Evolutionary conservation across 495 filamentous ascomycete species (phyloP).

Genomic region (Daldinia caldariorum): DNA sequence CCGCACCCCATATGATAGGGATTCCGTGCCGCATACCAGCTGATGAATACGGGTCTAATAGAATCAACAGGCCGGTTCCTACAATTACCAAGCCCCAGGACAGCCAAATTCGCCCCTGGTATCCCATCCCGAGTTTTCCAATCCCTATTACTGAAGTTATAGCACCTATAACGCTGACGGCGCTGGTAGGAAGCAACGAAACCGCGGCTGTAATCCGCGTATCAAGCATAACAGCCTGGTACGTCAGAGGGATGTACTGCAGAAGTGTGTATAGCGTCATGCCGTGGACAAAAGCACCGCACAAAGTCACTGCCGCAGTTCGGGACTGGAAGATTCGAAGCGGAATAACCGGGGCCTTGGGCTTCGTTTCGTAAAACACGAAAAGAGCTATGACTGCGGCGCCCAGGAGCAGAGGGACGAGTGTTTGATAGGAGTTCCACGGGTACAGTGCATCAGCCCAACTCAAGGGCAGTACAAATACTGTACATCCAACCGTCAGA

Average conservation of each 20-base stretch:
- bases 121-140: slow-evolving; percentile 36
- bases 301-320: slow-evolving; percentile 45
- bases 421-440: slow-evolving; percentile 53
- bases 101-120: slow-evolving; percentile 39
- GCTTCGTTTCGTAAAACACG: slow-evolving; percentile 49
- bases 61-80: slow-evolving; percentile 43
- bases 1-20: slow-evolving; percentile 46
- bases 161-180: slow-evolving; percentile 33
- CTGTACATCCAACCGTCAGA: slow-evolving; percentile 42
- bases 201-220: slow-evolving; percentile 45
- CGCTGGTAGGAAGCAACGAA: slow-evolving; percentile 44
- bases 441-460: slow-evolving; percentile 56
- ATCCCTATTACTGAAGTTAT: slow-evolving; percentile 40
- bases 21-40: slow-evolving; percentile 30
- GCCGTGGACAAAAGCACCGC: slow-evolving; percentile 49
- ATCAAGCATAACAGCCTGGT: slow-evolving; percentile 50
- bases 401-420: slow-evolving; percentile 54
- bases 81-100: slow-evolving; percentile 43
- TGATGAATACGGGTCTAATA: slow-evolving; percentile 33
- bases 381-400: slow-evolving; percentile 48
- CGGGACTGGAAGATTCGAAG: slow-evolving; percentile 48
- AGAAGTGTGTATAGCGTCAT: slow-evolving; percentile 46
- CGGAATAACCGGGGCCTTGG: slow-evolving; percentile 49
- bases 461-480: slow-evolving; percentile 54
- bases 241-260: slow-evolving; percentile 52